Base-by-base conservation (phyloP, 352 stramenopile species). In the Globisporangium takayamanum region DNA sequence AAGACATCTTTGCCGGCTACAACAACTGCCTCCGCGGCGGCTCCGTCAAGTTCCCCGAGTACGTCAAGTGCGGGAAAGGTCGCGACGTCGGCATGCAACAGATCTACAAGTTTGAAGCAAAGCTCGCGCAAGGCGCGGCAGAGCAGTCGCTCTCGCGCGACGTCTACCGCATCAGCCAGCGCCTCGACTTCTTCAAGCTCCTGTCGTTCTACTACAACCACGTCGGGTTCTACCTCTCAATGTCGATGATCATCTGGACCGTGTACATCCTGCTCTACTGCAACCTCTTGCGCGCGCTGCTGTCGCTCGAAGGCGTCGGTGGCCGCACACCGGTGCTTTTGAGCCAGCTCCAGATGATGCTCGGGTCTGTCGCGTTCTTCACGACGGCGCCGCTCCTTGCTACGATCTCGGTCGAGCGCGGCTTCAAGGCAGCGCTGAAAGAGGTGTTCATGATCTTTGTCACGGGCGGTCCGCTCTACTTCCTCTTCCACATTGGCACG, bases 91-190 rank as follows among this genome's bases (percentile, higher is more conserved):
- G 97, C 46, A 99, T 99, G 95, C 97, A 98, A 68, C 97, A 99
- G 70, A 99, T 99, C 63, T 99, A 99, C 84, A 99, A 99, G 75
- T 99, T 99, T 62, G 97, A 99, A 73, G 96, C 97, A 1, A 99
- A 99, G 64, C 76, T 98, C 11, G 96, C 92, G 57, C 95, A 99
- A 73, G 97, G 97, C 52, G 96, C 96, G 12, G 97, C 93, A 2
- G 97, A 99, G 69, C 97, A 99, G 70, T 99, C 95, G 68, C 76
- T 99, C 25, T 99, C 95, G 28, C 88, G 97, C 53, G 97, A 99
- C 80, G 95, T 99, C 25, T 98, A 98, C 74, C 84, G 97, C 30
- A 96, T 99, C 62, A 97, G 93, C 54, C 87, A 98, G 56, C 91
- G 97, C 18, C 81, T 99, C 15, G 97, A 99, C 70, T 99, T 99